Conservation (phyloP, 1,284 basidiomycete genomes). For the Golubevia sp. region DNA sequence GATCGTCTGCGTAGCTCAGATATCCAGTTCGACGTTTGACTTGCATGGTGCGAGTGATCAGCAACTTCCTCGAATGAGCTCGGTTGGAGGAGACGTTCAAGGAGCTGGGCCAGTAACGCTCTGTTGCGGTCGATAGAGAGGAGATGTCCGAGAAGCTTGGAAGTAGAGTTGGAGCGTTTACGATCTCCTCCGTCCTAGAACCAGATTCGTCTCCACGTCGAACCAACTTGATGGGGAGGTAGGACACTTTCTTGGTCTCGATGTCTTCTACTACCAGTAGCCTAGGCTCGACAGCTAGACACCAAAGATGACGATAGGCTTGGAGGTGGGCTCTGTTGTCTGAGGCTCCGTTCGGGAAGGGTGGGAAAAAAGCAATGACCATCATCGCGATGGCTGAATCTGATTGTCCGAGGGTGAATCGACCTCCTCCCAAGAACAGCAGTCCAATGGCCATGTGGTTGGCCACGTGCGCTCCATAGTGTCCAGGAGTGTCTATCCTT, state of each 20-base stretch:
- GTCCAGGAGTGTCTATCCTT: constrained; percentile 68
- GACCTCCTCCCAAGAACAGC: constrained; percentile 89
- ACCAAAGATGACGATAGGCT: constrained; percentile 93
- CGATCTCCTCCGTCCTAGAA: background rate
- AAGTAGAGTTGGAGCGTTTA: no score
- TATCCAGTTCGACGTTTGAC: constrained; percentile 92
- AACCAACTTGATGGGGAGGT: constrained; percentile 81
- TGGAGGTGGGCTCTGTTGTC: constrained; percentile 93
- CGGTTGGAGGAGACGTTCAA: constrained; percentile 11
- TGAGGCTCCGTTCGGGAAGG: constrained; percentile 75
- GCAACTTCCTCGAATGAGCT: background rate
- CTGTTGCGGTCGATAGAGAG: background rate
- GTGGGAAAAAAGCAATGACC: constrained; percentile 86
- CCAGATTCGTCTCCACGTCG: constrained; percentile 50
- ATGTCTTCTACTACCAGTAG: constrained; percentile 89
- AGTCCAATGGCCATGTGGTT: constrained; percentile 89
- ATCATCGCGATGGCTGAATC: constrained; percentile 88
- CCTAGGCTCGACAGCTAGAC: constrained; percentile 88
- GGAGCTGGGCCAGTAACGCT: constrained; percentile 14
- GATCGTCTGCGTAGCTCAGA: constrained; percentile 88
- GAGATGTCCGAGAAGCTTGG: background rate
- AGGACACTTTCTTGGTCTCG: constrained; percentile 84
- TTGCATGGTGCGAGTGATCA: constrained; percentile 25
- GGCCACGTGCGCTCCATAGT: constrained; percentile 88
- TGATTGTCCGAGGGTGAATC: constrained; percentile 88